phyloP scores from a whole-genome alignment of 2,329 filamentous ascomycete genomes.

The Nemania sp. region DNA sequence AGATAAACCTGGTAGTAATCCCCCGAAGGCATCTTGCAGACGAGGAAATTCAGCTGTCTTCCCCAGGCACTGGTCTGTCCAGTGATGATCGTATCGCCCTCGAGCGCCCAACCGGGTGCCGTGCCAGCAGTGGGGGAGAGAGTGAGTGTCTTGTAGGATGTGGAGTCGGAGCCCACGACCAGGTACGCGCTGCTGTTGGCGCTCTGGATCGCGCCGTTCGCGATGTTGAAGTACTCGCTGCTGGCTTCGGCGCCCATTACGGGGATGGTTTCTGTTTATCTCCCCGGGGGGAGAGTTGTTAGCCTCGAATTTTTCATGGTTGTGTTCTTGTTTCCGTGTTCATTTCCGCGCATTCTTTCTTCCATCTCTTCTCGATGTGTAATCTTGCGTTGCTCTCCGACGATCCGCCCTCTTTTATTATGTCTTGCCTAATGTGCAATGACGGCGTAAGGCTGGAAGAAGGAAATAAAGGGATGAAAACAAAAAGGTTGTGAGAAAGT shows the following conservation, averaged over 20 bases:
- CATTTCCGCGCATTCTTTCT: neutral
- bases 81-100: constrained; percentile 41
- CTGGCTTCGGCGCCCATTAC: constrained; percentile 56
- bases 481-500: neutral
- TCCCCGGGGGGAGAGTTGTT: neutral
- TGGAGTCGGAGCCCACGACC: constrained; percentile 50
- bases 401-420: neutral
- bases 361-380: neutral
- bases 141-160: constrained; percentile 56
- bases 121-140: constrained; percentile 41
- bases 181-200: constrained; percentile 52
- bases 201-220: constrained; percentile 49
- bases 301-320: neutral
- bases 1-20: constrained; percentile 55
- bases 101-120: constrained; percentile 54
- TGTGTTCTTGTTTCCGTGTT: neutral
- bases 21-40: constrained; percentile 46
- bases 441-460: neutral
- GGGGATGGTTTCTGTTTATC: constrained; percentile 43
- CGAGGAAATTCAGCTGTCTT: constrained; percentile 54
- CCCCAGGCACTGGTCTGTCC: constrained; percentile 32
- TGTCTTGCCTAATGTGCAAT: neutral
- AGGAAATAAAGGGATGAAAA: neutral
- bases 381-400: no score
- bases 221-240: constrained; percentile 54